Base-by-base conservation (phyloP, 805 yeast genomes). In the Saccharomycopsis sp. region DNA sequence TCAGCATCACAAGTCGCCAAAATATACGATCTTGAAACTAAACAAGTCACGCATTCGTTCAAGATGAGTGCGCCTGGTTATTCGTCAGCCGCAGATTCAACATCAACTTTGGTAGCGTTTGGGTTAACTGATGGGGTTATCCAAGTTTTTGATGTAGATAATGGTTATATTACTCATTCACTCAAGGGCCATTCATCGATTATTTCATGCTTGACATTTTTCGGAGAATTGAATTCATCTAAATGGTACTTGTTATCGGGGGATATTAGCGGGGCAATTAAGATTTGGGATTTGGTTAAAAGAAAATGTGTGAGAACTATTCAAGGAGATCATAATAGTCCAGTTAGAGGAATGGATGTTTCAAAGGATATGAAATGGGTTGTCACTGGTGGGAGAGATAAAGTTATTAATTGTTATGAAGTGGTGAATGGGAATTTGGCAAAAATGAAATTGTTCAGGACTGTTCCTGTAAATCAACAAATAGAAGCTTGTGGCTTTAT, bases 91-190 rank as follows among this genome's bases (percentile, higher is more conserved):
- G 76, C 75, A 19, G 98, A 93, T 61, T 59, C 74, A 2, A 86
- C 97, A 0, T 81, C 95, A 2, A 79, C 95, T 2, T 67, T 93
- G 29, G 76, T 89, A 56, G 95, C 96, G 16, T 80, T 93, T 57
- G 99, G 99, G 32, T 88, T 95, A 38, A 84, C 97, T 1, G 98
- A 93, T 62, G 97, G 98, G 39, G 74, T 79, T 34, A 83, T 89
- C 14, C 79, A 85, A 37, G 94, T 93, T 1, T 88, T 95, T 82
- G 99, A 93, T 61, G 72, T 93, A 29, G 89, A 79, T 52, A 88
- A 88, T 28, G 89, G 93, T 1, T 86, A 74, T 53, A 76, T 83
- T 2, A 93, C 98, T 0, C 98, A 93, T 62, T 79, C 86, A 11
- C 72, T 93, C 46, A 83, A 85, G 60, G 97, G 98, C 1, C 99